phyloP scores from a whole-genome alignment of 257 asterid species.

The Plectranthus barbatus region DNA sequence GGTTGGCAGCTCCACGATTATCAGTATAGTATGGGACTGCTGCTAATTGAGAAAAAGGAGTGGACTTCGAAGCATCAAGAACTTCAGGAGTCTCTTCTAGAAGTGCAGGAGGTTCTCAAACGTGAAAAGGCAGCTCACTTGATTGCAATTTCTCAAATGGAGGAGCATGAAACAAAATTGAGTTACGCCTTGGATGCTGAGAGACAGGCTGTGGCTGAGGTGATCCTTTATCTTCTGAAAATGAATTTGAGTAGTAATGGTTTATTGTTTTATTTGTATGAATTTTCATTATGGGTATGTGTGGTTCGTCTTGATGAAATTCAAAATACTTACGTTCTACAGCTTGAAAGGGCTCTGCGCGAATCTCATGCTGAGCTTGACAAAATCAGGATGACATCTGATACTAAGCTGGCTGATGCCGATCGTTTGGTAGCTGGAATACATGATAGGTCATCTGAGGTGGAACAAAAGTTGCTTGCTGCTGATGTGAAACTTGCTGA shows the following conservation, averaged over 20 bases:
- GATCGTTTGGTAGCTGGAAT: slow-evolving; percentile 48
- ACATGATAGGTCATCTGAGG: slow-evolving; percentile 55
- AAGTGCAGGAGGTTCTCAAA: slow-evolving; percentile 58
- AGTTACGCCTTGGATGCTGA: slow-evolving; percentile 56
- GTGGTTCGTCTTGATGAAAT: slow-evolving; percentile 4
- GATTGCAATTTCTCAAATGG: slow-evolving; percentile 61
- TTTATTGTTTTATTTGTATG: background rate
- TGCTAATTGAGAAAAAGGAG: slow-evolving; percentile 82
- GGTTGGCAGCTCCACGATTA: slow-evolving; percentile 66
- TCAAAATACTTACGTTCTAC: slow-evolving; percentile 14
- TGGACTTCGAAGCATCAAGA: slow-evolving; percentile 59
- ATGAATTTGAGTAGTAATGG: background rate
- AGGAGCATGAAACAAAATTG: slow-evolving; percentile 68
- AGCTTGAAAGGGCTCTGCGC: slow-evolving; percentile 72
- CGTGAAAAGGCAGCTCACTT: slow-evolving; percentile 71
- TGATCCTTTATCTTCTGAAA: slow-evolving; percentile 18
- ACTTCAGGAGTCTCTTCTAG: slow-evolving; percentile 51
- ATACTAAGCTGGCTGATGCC: slow-evolving; percentile 62
- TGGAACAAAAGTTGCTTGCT: slow-evolving; percentile 55
- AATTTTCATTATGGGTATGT: background rate
- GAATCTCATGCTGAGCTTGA: slow-evolving; percentile 44
- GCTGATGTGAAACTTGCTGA: slow-evolving; percentile 85
- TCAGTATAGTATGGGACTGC: slow-evolving; percentile 82
- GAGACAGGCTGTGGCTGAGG: slow-evolving; percentile 65
- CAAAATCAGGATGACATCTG: slow-evolving; percentile 45